Base-by-base conservation (phyloP, 176 grass and related monocot genomes). In the Coix lacrymajobi region DNA sequence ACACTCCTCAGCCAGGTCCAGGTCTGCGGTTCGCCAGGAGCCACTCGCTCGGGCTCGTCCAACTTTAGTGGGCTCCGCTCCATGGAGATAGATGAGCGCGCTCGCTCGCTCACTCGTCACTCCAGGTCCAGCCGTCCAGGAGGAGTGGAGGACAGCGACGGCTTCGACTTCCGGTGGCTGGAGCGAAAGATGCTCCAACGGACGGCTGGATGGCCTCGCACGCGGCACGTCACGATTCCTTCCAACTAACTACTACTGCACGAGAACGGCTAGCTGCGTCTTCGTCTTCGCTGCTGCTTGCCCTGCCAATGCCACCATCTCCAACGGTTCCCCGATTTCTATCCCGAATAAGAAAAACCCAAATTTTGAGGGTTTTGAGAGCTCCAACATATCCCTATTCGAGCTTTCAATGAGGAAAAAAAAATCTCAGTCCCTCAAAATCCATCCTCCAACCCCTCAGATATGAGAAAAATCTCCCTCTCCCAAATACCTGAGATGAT, bases 11-110 rank as follows among this genome's bases (percentile, higher is more conserved):
- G 31, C 29, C 38, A 24, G 32, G 19, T 32, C 29, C 38, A 24
- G 32, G 19, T 32, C 15, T 17, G 22, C 3, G 8, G 12, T 40
- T 65, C 66, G 26, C 61, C 49, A 16, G 28, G 11, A 45, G 9
- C 87, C 69, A 76, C 87, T 62, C 66, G 49, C 29, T 40, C 60
- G 2, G 28, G 62, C 33, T 69, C 76, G 28, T 67, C 37, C 81
- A 66, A 24, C 48, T 19, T n/a, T 45, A 45, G 20, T 22, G 52
- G 22, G 52, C 52, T n/a, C 52, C 52, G 20, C 52, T 2, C 0
- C 20, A 4, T 11, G 8, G 52, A 57, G 22, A 33, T 33, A 33
- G 32, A 57, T 11, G 52, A 57, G 52, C 8, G 52, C 52, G 52
- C 52, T 57, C 52, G 20, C 52, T 57, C 20, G 0, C 17, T n/a